Base-by-base conservation (phyloP, 2,329 filamentous ascomycete species). In the Monosporascus cannonballus region DNA sequence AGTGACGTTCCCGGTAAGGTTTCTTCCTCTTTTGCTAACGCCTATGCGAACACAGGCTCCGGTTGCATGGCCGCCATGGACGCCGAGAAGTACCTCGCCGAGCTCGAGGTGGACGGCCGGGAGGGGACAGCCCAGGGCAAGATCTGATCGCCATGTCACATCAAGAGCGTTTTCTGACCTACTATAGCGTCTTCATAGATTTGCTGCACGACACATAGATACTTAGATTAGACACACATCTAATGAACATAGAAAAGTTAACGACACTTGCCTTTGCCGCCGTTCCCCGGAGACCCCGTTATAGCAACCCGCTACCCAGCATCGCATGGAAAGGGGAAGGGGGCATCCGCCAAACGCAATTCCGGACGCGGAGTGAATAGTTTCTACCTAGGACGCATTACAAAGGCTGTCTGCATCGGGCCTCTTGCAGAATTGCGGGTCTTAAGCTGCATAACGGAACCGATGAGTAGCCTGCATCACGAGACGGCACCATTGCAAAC, bases 61-160 rank as follows among this genome's bases (percentile, higher is more conserved):
- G 94, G 94, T 58, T 99, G 94, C 73, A 87, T 96, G 76, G 94
- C 94, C 50, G 94, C 93, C 11, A 82, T 99, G 51, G 94, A 99
- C 68, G 93, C 93, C 9, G 94, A 99, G 75, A 96, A 96, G 72
- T 96, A 82, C 77, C 77, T 99, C 51, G 79, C 89, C 6, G 93
- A 96, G 66, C 73, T 80, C 48, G 89, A 93, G 64, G 79, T 79
- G 47, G 74, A 70, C 48, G 68, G 66, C 39, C 66, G 68, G 20
- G 66, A 69, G 54, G 68, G 68, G n/a, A 60, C 63, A 14, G 63
- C 61, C 25, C 55, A 65, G 53, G 66, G 61, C 54, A 67, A 64
- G 57, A 54, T 64, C 24, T 67, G 61, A 55, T 34, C 11, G 11
- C 51, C 47, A 59, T 42, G 49, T 20, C 51, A 55, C 46, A 38